Conservation (phyloP, 371 early-diverging fungal genomes). For the Apophysomyces variabilis region DNA sequence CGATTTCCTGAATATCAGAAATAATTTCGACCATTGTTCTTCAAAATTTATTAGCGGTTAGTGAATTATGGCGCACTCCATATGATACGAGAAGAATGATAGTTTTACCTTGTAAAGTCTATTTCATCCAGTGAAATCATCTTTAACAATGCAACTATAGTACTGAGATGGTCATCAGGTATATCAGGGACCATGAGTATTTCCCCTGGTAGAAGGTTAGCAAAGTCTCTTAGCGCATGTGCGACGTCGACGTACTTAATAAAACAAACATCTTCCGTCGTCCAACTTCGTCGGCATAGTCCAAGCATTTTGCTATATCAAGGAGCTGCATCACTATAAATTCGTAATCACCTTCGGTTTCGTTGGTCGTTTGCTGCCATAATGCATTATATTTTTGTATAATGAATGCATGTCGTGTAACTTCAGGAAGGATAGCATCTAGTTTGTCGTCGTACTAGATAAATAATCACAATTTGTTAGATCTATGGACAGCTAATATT, state of each 20-base stretch:
- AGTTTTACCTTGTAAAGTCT: constrained; percentile 79
- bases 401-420: constrained; percentile 69
- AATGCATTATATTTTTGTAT: constrained; percentile 69
- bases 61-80: neutral
- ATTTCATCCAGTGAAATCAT: constrained; percentile 78
- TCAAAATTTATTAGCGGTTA: neutral
- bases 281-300: constrained; percentile 89
- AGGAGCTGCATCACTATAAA: constrained; percentile 81
- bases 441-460: constrained; percentile 59
- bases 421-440: constrained; percentile 77
- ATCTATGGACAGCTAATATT: neutral
- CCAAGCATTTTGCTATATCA: constrained; percentile 73
- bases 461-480: neutral
- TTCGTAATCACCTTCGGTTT: constrained; percentile 65
- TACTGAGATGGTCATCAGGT: constrained; percentile 71
- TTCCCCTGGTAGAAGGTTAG: constrained; percentile 47
- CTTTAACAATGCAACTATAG: constrained; percentile 73
- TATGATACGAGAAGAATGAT: neutral
- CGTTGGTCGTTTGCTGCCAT: constrained; percentile 65
- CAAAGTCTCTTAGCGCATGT: neutral
- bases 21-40: constrained; percentile 80
- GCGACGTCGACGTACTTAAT: constrained; percentile 38
- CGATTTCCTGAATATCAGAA: constrained; percentile 42
- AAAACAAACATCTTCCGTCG: constrained; percentile 79
- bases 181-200: constrained; percentile 74